Evolutionary conservation across 2,329 filamentous ascomycete genomes (phyloP).

Genomic region (Diaporthe sp.): DNA sequence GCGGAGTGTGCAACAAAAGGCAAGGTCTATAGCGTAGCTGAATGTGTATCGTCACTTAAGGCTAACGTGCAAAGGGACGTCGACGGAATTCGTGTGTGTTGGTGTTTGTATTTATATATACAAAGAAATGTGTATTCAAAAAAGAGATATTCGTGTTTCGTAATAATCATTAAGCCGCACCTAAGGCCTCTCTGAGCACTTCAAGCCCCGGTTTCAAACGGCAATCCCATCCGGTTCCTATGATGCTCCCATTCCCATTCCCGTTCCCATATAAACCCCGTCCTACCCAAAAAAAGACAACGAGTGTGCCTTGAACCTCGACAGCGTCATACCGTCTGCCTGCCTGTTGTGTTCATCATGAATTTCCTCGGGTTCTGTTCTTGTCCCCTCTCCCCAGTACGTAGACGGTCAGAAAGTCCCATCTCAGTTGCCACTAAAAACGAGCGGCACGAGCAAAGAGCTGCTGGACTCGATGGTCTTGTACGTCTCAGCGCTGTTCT

Average conservation of each 20-base stretch:
- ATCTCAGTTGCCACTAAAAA: constrained; percentile 62
- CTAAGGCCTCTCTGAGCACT: constrained; percentile 31
- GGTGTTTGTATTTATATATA: constrained; percentile 21
- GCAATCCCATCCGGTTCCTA: constrained; percentile 21
- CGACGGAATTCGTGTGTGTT: background rate
- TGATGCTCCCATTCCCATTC: constrained; percentile 7
- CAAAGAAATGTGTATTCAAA: constrained; percentile 23
- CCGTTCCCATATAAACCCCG: background rate
- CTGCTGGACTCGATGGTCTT: constrained; percentile 60
- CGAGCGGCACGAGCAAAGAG: constrained; percentile 67
- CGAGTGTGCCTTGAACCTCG: background rate
- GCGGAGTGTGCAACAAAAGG: no score
- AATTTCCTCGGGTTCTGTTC: constrained; percentile 1
- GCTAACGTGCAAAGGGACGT: background rate
- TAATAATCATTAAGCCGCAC: constrained; percentile 31
- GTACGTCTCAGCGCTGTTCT: constrained; percentile 44
- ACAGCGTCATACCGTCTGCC: background rate
- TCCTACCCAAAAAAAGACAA: background rate
- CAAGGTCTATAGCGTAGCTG: background rate
- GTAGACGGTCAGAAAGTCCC: background rate
- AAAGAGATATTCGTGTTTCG: constrained; percentile 24
- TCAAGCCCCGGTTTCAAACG: constrained; percentile 32
- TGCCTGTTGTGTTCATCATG: background rate
- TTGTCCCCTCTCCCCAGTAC: background rate
- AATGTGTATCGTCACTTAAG: background rate